Base-by-base conservation (phyloP, 2,329 filamentous ascomycete species). In the Chrysoporthe cubensis region DNA sequence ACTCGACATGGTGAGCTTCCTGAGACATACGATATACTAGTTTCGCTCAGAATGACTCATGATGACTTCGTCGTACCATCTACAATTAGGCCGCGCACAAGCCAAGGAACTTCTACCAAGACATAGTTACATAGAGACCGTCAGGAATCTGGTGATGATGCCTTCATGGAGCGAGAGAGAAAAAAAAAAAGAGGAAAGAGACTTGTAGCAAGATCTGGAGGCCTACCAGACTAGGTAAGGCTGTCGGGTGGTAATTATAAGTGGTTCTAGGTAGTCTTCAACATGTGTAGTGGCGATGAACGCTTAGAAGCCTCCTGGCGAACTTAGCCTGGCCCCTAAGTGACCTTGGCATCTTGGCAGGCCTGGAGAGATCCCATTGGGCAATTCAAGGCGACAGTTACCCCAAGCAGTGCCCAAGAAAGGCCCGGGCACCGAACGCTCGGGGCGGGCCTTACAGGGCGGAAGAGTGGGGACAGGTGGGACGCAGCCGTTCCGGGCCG, bases 401-500 rank as follows among this genome's bases (percentile, higher is more conserved):
- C 61, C 34, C 34, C 21, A 4, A 56, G 13, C 32, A 11, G 6
- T 8, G 5, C 34, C 61, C 8, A 42, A 43, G 37, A 26, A 26
- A 26, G 26, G 26, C n/a, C 50, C 50, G 14, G 48, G 50, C 37
- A 44, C 48, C 48, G 62, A 34, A 34, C 40, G 37, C 5, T 50
- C 62, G 62, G 48, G 46, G 18, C 61, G 34, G 32, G 46, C 21
- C 26, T 57, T 40, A 14, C 32, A 44, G 37, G 26, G 46, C 11
- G 61, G 62, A 40, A 44, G 40, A 34, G 48, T 54, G 62, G 48
- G n/a, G 37, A 37, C 13, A 16, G 8, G 46, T 48, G 43, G 32
- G 57, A 32, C 60, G 32, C n/a, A 13, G n/a, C 48, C 50, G n/a
- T 16, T 44, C 50, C 62, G 62, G 62, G 50, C 48, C 62, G 62